Evolutionary conservation across 164 flowering plant species (phyloP).

Genomic region (Annona cherimola): DNA sequence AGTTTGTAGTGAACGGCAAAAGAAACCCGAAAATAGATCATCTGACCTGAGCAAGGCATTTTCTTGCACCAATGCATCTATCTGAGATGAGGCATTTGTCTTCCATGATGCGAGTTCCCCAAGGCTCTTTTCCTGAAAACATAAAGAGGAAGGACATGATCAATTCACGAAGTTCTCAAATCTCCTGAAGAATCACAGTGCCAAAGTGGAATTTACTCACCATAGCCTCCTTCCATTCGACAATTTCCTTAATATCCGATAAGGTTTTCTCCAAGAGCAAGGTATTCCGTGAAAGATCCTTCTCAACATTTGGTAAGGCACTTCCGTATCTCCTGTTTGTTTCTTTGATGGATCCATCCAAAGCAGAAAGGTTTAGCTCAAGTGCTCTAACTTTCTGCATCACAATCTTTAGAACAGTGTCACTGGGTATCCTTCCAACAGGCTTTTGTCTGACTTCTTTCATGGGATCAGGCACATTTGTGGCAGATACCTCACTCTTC

Average conservation of each 20-base stretch:
- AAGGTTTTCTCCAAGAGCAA: constrained; percentile 41
- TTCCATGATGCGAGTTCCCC: constrained; percentile 52
- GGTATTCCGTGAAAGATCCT: constrained; percentile 36
- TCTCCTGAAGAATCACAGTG: neutral
- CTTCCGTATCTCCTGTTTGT: constrained; percentile 46
- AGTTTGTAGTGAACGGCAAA: no score
- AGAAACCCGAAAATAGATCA: neutral
- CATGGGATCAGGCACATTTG: constrained; percentile 42
- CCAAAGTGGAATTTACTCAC: constrained; percentile 25
- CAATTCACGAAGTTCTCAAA: constrained; percentile 2
- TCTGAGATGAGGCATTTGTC: constrained; percentile 36
- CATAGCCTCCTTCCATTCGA: constrained; percentile 53
- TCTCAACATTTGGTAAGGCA: constrained; percentile 46
- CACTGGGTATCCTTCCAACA: constrained; percentile 60
- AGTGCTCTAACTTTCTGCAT: constrained; percentile 75
- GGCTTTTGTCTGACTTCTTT: constrained; percentile 43
- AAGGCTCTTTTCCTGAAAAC: constrained; percentile 42
- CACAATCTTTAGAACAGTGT: constrained; percentile 69
- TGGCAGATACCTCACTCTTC: constrained; percentile 25
- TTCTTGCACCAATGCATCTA: constrained; percentile 43
- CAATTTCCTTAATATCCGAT: constrained; percentile 39
- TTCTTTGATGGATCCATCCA: constrained; percentile 70
- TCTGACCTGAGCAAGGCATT: constrained; percentile 56
- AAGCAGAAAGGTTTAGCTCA: constrained; percentile 57
- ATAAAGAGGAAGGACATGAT: neutral